Percentiles rank a stretch among this genome's conserved stretches.
phyloP scores from a whole-genome alignment of 2,329 filamentous ascomycete genomes.

The Fusarium oligoseptatum region DNA sequence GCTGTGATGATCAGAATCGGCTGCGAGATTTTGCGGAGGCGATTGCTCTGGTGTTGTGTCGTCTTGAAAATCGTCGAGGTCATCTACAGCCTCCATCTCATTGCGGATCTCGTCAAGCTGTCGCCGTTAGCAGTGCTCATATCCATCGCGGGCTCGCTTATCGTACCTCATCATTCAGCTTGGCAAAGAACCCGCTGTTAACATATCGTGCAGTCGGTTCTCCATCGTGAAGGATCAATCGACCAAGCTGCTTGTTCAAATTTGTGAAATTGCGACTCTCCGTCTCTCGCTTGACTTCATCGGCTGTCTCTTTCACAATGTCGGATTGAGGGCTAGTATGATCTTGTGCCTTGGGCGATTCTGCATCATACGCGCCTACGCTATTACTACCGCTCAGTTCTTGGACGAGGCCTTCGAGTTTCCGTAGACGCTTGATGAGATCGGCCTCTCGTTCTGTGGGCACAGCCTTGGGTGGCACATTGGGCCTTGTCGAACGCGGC shows the following conservation, averaged over 20 bases:
- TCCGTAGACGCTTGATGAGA: conserved; percentile 76
- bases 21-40: conserved; percentile 17
- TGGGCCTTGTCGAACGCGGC: conserved; percentile 72
- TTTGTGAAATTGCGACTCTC: conserved; percentile 60
- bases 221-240: conserved; percentile 77
- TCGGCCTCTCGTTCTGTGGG: conserved; percentile 73
- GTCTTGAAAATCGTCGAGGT: conserved; percentile 23
- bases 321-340: not conserved
- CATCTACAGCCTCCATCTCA: conserved; percentile 33
- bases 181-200: conserved; percentile 82
- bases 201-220: conserved; percentile 79
- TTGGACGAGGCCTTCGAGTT: conserved; percentile 81
- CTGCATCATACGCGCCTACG: not conserved
- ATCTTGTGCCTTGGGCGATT: conserved; percentile 3
- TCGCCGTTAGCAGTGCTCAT: not conserved
- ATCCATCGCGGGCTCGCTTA: too few relatives aligned
- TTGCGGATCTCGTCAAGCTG: conserved; percentile 35
- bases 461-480: conserved; percentile 62
- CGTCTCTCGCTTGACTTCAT: conserved; percentile 35
- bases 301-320: conserved; percentile 31
- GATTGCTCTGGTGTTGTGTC: conserved; percentile 37
- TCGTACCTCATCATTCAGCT: conserved; percentile 77
- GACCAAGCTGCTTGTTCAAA: conserved; percentile 55
- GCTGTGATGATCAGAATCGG: conserved; percentile 30
- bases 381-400: conserved; percentile 65